Percentiles rank a stretch among this genome's conserved stretches.
phyloP scores from a whole-genome alignment of 805 yeast species.

The Priceomyces haplophilus region DNA sequence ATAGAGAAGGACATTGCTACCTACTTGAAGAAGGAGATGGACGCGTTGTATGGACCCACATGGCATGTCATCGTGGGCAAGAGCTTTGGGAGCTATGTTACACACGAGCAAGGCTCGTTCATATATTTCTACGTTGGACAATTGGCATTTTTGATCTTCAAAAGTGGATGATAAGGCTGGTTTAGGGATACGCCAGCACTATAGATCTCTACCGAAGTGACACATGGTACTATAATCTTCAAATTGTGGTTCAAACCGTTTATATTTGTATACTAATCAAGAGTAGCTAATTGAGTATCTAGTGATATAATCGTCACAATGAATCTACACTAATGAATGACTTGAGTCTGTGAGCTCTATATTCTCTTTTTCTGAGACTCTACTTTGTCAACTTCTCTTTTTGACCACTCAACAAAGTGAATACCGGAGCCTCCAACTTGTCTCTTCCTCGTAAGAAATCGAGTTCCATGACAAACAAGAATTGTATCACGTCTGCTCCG shows the following conservation, averaged over 20 bases:
- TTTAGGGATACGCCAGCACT: neutral
- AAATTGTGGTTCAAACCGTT: neutral
- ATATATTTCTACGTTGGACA: slow-evolving; percentile 69
- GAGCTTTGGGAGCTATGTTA: slow-evolving; percentile 74
- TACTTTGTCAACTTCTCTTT: slow-evolving; percentile 41
- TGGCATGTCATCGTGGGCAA: slow-evolving; percentile 85
- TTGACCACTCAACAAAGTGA: slow-evolving; percentile 85
- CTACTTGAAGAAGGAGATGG: slow-evolving; percentile 62
- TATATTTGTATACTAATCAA: neutral
- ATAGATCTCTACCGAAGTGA: neutral
- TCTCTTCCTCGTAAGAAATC: slow-evolving; percentile 94
- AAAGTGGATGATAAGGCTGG: slow-evolving; percentile 50
- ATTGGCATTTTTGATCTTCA: slow-evolving; percentile 65
- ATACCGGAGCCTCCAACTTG: slow-evolving; percentile 80
- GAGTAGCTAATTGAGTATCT: neutral
- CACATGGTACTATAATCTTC: neutral
- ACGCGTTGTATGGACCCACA: slow-evolving; percentile 59
- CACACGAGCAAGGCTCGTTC: slow-evolving; percentile 74
- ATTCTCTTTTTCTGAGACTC: neutral
- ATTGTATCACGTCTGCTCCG: slow-evolving; percentile 74
- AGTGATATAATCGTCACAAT: neutral
- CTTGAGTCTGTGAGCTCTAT: too few species aligned
- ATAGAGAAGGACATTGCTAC: slow-evolving; percentile 65
- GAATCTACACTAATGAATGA: neutral
- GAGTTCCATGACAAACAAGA: slow-evolving; percentile 87